Evolutionary conservation across 2,329 filamentous ascomycete species (phyloP), one percentile per base, ranked within the genome.

Genomic region (Raffaelea deltoideospora): DNA sequence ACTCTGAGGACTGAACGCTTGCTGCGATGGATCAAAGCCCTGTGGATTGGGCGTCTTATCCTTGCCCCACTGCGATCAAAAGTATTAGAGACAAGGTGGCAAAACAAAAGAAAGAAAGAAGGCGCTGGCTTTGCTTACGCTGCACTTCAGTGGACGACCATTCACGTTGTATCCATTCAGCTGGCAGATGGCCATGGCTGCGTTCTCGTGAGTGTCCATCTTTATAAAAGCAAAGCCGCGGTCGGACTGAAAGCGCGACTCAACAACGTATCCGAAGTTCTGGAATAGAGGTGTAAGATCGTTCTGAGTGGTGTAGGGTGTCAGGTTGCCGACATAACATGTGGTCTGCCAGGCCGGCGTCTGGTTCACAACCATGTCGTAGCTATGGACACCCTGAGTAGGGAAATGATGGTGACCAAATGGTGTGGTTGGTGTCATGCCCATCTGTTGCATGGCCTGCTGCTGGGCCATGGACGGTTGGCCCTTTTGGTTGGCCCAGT

Each of bases 401-500:
- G 90, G 90, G 65, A 96, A 98, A 55, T 96, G 88, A 56, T 98
- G 90, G 55, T 94, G 87, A 24, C 88, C 90, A 52, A 87, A 98
- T 11, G 88, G 86, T 33, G 87, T 95, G 22, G 88, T 94, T 5
- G 90, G 90, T 20, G 88, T 94, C 80, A 98, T 87, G 54, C 90
- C 90, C 84, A 96, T 94, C 41, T 86, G 81, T 43, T 80, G 80
- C 85, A 98, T 90, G 27, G 86, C 85, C 60, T 93, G 85, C 62
- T 96, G 90, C 63, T 98, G 88, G 34, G 87, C 86, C 58, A 96
- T 95, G 2, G 90, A 96, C 39, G 90, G 90, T 54, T 98, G 90
- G n/a, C 90, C 90, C 68, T 98, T 98, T 56, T 98, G 90, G 65
- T 98, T 98, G 42, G 90, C 90, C 90, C 90, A 98, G 68, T 98